Percentiles rank a stretch among this genome's conserved stretches.
These are phyloP conservation scores for Amanita polypyramis DNA, from an alignment of 768 basidiomycete species.

Conservation along the genomic window DNA sequence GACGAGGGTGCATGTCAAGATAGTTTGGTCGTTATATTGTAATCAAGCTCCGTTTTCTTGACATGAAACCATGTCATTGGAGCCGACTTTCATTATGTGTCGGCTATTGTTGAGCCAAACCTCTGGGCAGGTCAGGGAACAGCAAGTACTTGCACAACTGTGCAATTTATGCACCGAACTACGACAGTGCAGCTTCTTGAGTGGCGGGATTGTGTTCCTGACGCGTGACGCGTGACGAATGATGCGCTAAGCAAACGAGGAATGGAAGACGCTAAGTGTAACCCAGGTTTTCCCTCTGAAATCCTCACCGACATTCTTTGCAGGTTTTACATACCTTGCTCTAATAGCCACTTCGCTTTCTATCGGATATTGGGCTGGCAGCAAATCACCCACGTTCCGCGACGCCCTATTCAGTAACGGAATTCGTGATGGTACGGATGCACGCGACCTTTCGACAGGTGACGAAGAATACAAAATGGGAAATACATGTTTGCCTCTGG, in stretches of 20 bases:
- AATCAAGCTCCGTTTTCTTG: neutral
- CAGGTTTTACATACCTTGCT: constrained; percentile 19
- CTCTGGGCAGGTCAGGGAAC: neutral
- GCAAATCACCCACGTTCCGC: constrained; percentile 10
- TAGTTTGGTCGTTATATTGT: neutral
- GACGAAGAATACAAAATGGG: constrained; percentile 54
- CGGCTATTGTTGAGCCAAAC: neutral
- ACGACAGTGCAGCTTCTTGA: too few species aligned
- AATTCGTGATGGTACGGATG: neutral
- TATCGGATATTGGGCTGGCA: constrained; percentile 32
- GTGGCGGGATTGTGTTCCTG: too few species aligned
- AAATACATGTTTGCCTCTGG: constrained; percentile 2
- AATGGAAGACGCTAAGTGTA: neutral
- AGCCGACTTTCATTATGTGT: neutral
- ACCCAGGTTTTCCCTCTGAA: neutral
- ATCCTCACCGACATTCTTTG: neutral
- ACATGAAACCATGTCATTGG: neutral
- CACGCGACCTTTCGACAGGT: neutral
- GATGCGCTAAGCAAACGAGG: neutral
- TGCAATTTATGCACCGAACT: too few species aligned
- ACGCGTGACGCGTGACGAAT: too few species aligned
- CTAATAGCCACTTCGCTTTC: constrained; percentile 25
- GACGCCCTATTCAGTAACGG: too few species aligned
- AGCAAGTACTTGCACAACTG: too few species aligned
- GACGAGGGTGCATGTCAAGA: neutral